Evolutionary conservation across 2,329 filamentous ascomycete species (phyloP), one percentile per base, ranked within the genome.

Genomic region (Pseudogymnoascus destructans): DNA sequence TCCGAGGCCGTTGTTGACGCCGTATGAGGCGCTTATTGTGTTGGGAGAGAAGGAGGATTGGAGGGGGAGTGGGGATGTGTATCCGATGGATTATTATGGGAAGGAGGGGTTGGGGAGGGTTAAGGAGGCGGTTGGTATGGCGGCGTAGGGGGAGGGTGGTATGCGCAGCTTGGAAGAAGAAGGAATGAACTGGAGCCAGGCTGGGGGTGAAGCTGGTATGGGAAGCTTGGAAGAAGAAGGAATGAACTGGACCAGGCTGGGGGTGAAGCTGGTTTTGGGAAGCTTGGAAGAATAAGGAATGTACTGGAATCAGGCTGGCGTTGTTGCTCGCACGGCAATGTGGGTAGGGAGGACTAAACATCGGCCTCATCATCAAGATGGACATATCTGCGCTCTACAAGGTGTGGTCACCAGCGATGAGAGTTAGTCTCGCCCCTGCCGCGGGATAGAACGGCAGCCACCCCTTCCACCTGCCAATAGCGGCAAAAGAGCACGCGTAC

Each of bases 61-160:
- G 88, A 77, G 75, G 59, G 71, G 69, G 11, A 78, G 77, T 58
- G 72, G 71, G 54, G 86, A 82, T 1, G 78, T 89, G 11, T 98
- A 98, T 73, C 92, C 91, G 0, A 98, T 98, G 93, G 91, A 98
- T 71, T 98, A 95, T 69, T 98, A 98, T 73, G 91, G 85, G 0
- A 92, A 86, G 70, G 89, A 96, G 49, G 93, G 93, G 0, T 69
- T 98, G 58, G 93, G 92, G 1, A 82, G 93, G 33, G 30, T 56
- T 19, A 56, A 56, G 30, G 54, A 21, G 11, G 54, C 40, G 19
- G 19, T 13, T 25, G 40, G 17, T 30, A 52, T 25, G 46, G 46
- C 46, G 46, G 46, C 46, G 46, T 52, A 52, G 46, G 5, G 23
- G 27, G 27, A n/a, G 27, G 27, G 2, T 30, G 46, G 46, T 9